Evolutionary conservation across 768 basidiomycete genomes (phyloP), one percentile per base, ranked within the genome.

Genomic region (Tulasnella sp.): DNA sequence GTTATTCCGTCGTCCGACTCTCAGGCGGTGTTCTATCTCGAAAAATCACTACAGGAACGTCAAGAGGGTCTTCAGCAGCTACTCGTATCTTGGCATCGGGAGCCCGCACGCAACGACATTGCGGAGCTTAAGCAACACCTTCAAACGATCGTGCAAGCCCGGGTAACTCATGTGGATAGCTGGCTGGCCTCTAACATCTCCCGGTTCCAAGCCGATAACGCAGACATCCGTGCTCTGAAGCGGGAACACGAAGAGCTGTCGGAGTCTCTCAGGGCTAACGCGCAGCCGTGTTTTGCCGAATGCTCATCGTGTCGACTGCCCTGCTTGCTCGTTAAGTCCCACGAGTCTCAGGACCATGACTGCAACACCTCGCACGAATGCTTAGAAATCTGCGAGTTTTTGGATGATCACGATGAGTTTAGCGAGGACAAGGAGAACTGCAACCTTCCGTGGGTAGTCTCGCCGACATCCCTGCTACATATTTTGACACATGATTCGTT

Each of bases 311-410:
- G 83, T 65, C 73, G 77, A 43, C 69, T 83, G 1, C 63, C 69
- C 21, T 84, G 83, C 61, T 52, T 82, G 8, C 73, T 70, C 24
- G 69, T 70, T 53, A 73, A 75, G 4, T 70, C 69, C 15, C 83
- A 84, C 60, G 73, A 74, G 4, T 68, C 68, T 0, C 62, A 65
- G 10, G 13, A 11, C n/a, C 82, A 84, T 62, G 68, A 79, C 53
- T 84, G 82, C 60, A 67, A 68, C 27, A 79, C 83, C 0, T 63
- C 69, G 21, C 83, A 84, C 63, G 34, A 63, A 3, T 84, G 83
- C 60, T 56, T 58, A 3, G 72, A 73, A 38, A 29, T 56, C 10
- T 83, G 82, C 61, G 70, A 74, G 41, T 80, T 76, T 61, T 68
- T 68, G 34, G 70, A 72, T 4, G 73, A 76, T 3, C 71, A 72